These are phyloP conservation scores for Aureobasidium sp. DNA, from an alignment of 2,329 filamentous ascomycete genomes.

Conservation along the genomic window DNA sequence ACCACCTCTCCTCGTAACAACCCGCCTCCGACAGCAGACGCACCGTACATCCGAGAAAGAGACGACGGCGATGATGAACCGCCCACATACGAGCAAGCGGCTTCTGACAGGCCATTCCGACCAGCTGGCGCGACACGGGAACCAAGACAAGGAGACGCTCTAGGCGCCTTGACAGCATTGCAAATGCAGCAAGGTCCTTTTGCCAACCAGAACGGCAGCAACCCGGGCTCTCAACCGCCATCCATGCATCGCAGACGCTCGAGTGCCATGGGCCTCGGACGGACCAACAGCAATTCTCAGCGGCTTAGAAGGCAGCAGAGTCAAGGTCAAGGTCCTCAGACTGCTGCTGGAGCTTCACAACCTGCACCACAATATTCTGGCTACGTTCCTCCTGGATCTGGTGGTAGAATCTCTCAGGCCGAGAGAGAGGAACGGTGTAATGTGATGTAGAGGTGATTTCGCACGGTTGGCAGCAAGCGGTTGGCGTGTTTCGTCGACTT, in stretches of 20 bases:
- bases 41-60: slow-evolving; percentile 10
- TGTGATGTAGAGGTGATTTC: background rate
- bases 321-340: background rate
- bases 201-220: background rate
- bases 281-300: background rate
- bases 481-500: background rate
- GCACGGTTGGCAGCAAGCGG: background rate
- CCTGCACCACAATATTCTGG: slow-evolving; percentile 6
- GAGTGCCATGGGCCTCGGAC: background rate
- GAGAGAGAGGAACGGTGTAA: slow-evolving; percentile 5
- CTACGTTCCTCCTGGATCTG: slow-evolving; percentile 5
- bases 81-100: slow-evolving; percentile 58
- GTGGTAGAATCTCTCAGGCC: slow-evolving; percentile 2
- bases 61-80: slow-evolving; percentile 35
- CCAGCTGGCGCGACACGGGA: slow-evolving; percentile 24
- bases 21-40: slow-evolving; percentile 16
- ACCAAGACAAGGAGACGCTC: slow-evolving; percentile 23
- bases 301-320: slow-evolving; percentile 5
- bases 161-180: slow-evolving; percentile 26
- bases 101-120: slow-evolving; percentile 45
- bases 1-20: slow-evolving; percentile 18
- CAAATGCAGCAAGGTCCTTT: slow-evolving; percentile 22
- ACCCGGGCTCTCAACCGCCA: background rate
- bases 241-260: slow-evolving; percentile 6
- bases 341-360: background rate